Percentiles rank a stretch among this genome's conserved stretches.
Evolutionary conservation across 345 rosid genomes (phyloP).

Genomic region (Euphorbia pulcherrima): DNA sequence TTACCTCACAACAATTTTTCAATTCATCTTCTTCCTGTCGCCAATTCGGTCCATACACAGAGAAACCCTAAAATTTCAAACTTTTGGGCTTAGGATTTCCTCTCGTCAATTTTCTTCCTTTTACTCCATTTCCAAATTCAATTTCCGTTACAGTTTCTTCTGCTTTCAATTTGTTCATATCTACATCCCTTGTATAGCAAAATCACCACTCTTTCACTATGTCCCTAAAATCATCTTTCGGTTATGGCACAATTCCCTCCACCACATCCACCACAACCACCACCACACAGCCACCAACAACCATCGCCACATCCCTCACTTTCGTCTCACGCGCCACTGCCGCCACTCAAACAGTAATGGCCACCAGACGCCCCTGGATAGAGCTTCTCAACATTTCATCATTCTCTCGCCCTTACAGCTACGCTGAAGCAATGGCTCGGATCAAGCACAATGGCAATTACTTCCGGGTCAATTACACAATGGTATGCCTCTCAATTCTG

Average conservation of each 20-base stretch:
- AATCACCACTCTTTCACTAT: neutral
- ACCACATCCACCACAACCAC: conserved; percentile 9
- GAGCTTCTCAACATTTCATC: conserved; percentile 47
- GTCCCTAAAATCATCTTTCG: conserved; percentile 28
- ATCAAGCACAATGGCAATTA: conserved; percentile 47
- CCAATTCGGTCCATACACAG: neutral
- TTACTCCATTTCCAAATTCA: neutral
- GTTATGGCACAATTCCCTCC: conserved; percentile 36
- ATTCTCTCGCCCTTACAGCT: conserved; percentile 52
- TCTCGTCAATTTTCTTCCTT: neutral
- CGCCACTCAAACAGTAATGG: conserved; percentile 39
- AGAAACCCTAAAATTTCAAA: neutral
- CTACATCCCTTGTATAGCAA: neutral
- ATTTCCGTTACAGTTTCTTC: neutral
- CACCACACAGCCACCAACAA: conserved; percentile 22
- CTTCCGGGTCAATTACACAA: conserved; percentile 74
- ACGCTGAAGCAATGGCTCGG: conserved; percentile 53
- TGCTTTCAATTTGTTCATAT: neutral
- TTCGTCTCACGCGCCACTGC: conserved; percentile 50
- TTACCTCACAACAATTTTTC: neutral
- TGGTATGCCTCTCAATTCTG: conserved; percentile 48
- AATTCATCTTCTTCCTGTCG: neutral
- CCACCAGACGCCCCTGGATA: conserved; percentile 78
- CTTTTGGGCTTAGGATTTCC: neutral
- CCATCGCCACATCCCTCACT: conserved; percentile 28